A percentile compares a stretch with the other conserved stretches of the same genome.
These are phyloP conservation scores for Trichoderma sp. DNA, from an alignment of 2,329 filamentous ascomycete species.

Conservation along the genomic window DNA sequence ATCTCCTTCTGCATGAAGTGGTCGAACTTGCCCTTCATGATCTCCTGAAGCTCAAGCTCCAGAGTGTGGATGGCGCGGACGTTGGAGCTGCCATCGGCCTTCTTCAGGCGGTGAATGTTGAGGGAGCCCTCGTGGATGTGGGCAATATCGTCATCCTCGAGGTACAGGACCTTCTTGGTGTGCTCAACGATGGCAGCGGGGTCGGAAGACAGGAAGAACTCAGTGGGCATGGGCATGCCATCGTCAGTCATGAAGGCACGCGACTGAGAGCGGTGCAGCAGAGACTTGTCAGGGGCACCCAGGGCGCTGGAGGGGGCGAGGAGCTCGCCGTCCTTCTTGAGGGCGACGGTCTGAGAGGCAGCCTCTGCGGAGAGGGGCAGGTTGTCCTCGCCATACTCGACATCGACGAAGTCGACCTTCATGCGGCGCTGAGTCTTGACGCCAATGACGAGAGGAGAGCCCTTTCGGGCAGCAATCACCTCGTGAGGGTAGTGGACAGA, in stretches of 20 bases:
- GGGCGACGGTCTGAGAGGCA: conserved; percentile 91
- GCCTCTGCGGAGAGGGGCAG: conserved; percentile 84
- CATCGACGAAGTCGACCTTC: conserved; percentile 99
- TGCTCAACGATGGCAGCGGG: conserved; percentile 98
- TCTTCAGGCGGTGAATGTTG: conserved; percentile 97
- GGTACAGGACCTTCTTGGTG: conserved; percentile 99
- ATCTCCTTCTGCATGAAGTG: conserved; percentile 99
- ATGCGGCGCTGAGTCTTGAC: conserved; percentile 97
- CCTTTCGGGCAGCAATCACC: conserved; percentile 96
- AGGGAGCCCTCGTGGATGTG: conserved; percentile 99
- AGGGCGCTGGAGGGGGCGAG: conserved; percentile 65
- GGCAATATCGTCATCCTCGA: conserved; percentile 99
- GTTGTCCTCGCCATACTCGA: conserved; percentile 91
- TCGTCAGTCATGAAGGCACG: conserved; percentile 99
- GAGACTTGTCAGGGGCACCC: conserved; percentile 92
- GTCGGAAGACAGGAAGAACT: conserved; percentile 99
- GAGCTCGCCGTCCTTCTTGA: conserved; percentile 82
- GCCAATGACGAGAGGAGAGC: conserved; percentile 94
- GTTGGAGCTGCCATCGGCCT: conserved; percentile 95
- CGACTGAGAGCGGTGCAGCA: conserved; percentile 97
- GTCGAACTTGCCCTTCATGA: conserved; percentile 99
- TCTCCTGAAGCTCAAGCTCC: conserved; percentile 98
- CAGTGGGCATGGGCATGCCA: conserved; percentile 94
- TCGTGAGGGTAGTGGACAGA: conserved; percentile 98
- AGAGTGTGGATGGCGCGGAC: conserved; percentile 98